A percentile compares a stretch with the other conserved stretches of the same genome.
phyloP scores from a whole-genome alignment of 306 rosid species.

The Arachis stenosperma region DNA sequence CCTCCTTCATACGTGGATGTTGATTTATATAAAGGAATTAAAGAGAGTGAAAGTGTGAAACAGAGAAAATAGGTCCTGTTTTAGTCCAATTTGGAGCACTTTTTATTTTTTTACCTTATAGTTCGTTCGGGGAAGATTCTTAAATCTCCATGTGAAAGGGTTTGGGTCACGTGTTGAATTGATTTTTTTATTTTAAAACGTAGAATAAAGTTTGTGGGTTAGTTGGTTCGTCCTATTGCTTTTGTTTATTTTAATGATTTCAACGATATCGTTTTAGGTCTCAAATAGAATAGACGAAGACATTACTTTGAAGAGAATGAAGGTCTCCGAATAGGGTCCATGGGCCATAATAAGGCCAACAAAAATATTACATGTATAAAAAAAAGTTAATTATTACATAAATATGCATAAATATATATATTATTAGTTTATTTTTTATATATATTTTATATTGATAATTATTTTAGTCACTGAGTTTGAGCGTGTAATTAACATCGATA shows the following conservation, averaged over 20 bases:
- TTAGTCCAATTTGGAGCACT: background rate
- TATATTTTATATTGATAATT: too few species aligned
- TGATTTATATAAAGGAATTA: constrained; percentile 2
- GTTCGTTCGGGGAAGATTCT: constrained; percentile 32
- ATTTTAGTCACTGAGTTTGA: too few species aligned
- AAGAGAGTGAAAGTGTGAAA: background rate
- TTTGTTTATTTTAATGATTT: background rate
- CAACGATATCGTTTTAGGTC: background rate
- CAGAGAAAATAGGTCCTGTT: background rate
- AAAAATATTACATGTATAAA: too few species aligned
- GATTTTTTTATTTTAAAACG: background rate
- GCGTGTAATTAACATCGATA: too few species aligned
- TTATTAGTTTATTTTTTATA: too few species aligned
- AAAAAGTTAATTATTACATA: too few species aligned
- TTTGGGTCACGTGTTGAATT: constrained; percentile 32
- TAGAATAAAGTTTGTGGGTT: background rate
- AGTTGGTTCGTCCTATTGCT: background rate
- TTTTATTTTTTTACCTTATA: background rate
- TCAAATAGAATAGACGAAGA: background rate
- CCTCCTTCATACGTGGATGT: too few species aligned
- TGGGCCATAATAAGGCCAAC: background rate
- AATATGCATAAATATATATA: too few species aligned
- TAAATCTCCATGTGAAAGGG: constrained; percentile 35
- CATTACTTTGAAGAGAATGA: too few species aligned
- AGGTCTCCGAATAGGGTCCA: background rate